phyloP scores from a whole-genome alignment of 2,329 filamentous ascomycete species.

The Claviceps citrina region DNA sequence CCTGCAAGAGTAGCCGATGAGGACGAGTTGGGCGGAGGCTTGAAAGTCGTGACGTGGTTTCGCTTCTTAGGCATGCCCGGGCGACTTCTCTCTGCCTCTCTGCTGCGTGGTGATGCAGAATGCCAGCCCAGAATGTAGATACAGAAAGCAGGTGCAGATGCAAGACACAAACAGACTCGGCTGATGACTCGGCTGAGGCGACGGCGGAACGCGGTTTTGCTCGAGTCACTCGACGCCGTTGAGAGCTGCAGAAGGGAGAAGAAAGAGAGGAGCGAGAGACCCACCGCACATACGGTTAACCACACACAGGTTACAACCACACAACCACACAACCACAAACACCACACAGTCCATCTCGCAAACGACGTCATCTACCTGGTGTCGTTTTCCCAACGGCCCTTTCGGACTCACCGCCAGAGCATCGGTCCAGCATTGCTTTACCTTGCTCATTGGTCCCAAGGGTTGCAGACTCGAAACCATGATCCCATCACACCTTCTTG shows the following conservation, averaged over 20 bases:
- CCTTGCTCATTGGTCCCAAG: not conserved
- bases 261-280: not conserved
- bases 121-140: not conserved
- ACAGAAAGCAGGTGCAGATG: not conserved
- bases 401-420: no score
- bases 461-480: not conserved
- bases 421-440: not conserved
- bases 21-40: slow-evolving; percentile 28
- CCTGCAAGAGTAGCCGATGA: slow-evolving; percentile 8
- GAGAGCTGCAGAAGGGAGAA: not conserved
- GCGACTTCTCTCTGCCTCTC: slow-evolving; percentile 5
- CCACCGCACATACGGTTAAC: not conserved
- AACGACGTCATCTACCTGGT: not conserved
- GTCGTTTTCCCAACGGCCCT: not conserved
- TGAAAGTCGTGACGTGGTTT: slow-evolving; percentile 38
- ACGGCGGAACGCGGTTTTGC: not conserved
- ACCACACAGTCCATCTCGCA: no score
- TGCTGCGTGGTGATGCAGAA: not conserved
- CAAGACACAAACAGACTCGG: not conserved
- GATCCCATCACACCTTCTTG: no score
- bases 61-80: slow-evolving; percentile 49
- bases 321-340: no score
- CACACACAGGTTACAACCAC: not conserved
- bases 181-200: not conserved
- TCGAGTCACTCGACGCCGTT: not conserved